Evolutionary conservation across 768 basidiomycete species (phyloP), one percentile per base, ranked within the genome.

Genomic region (Albatrellus ellisii): DNA sequence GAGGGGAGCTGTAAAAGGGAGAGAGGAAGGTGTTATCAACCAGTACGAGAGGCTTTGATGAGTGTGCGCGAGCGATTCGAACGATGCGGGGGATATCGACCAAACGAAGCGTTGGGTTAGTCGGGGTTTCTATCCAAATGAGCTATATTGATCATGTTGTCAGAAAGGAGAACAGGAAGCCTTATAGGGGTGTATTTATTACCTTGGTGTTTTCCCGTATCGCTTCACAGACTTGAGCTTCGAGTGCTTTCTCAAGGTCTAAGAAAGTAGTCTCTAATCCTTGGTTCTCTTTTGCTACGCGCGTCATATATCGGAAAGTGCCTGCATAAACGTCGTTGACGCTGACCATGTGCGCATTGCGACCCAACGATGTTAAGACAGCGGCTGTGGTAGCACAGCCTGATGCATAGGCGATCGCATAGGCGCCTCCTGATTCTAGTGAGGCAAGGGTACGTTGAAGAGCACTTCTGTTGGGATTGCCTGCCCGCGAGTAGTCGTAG

Each of bases 11-110:
- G 66, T 82, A 97, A 65, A 78, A 97, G 0, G 94, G 88, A 0
- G 89, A 92, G 29, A 90, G 69, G 72, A 94, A 95, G 18, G 91
- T 95, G 64, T 86, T 90, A 67, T 97, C 92, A 34, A 97, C 83
- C 36, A 92, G 73, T 11, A 99, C 74, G 22, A 90, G 65, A 0
- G 92, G 91, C 0, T 61, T 56, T 0, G 75, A 68, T 0, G 75
- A 70, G 39, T 82, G 77, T 0, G 73, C 64, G 42, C 67, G 72
- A 2, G 79, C 78, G 38, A 94, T 62, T 9, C 68, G 55, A 20
- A 75, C 69, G 49, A 98, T 73, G 41, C 76, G 73, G 1, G 68
- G 60, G 56, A 98, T 79, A 54, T 89, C 83, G 28, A 92, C 77
- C 27, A 97, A 63, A 14, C 85, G 77, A 8, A 98, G 77, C 1